These are phyloP conservation scores for Eucalyptus erythrocorys DNA, from an alignment of 345 rosid genomes.

Conservation along the genomic window DNA sequence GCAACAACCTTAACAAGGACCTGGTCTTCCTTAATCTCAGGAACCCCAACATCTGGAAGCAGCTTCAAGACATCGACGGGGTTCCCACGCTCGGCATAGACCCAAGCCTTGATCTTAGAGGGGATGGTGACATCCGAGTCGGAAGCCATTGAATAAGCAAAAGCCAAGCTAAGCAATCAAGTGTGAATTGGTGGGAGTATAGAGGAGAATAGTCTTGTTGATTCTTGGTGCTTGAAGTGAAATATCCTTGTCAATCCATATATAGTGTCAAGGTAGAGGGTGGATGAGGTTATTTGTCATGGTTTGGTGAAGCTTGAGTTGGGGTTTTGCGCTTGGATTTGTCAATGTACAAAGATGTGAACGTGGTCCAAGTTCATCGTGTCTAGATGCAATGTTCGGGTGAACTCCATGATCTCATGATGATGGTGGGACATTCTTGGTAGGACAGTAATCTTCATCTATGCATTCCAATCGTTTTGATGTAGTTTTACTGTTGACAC, in stretches of 20 bases:
- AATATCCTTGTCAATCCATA: neutral
- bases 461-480: neutral
- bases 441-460: neutral
- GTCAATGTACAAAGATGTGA: neutral
- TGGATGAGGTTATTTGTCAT: neutral
- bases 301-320: neutral
- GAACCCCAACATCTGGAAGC: conserved; percentile 44
- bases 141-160: neutral
- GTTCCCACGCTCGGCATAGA: conserved; percentile 55
- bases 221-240: neutral
- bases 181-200: neutral
- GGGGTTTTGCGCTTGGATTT: neutral
- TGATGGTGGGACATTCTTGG: neutral
- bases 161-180: neutral
- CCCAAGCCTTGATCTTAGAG: conserved; percentile 67
- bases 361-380: neutral
- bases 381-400: neutral
- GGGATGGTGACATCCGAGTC: conserved; percentile 8
- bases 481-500: too few relatives aligned
- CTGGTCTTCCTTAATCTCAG: conserved; percentile 63
- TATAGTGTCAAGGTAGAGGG: neutral
- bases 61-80: conserved; percentile 47
- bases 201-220: neutral
- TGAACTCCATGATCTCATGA: neutral
- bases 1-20: conserved; percentile 71